Conservation (phyloP, 768 basidiomycete species). For the Leccinum aurantiacum region DNA sequence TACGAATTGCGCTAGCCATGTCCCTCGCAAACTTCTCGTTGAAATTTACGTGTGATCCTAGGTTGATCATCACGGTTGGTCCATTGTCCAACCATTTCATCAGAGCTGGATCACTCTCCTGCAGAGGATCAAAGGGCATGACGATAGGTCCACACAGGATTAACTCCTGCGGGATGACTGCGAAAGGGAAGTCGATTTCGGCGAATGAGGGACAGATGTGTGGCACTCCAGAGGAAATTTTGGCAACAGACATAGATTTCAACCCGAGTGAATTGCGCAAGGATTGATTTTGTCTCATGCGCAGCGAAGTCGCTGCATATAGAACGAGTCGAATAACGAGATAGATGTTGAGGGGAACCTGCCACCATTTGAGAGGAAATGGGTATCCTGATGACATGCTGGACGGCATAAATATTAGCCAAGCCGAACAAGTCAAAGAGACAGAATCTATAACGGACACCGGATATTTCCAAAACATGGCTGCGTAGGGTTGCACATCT, state of each 20-base stretch:
- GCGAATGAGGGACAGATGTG: slow-evolving; percentile 5
- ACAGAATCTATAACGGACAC: too few species aligned
- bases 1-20: slow-evolving; percentile 7
- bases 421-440: too few species aligned
- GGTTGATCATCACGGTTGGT: slow-evolving; percentile 15
- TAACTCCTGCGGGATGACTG: slow-evolving; percentile 10
- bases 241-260: background rate
- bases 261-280: slow-evolving; percentile 9
- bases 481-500: background rate
- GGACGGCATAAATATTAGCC: too few species aligned
- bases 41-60: slow-evolving; percentile 3
- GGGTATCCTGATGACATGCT: too few species aligned
- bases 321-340: too few species aligned
- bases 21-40: background rate
- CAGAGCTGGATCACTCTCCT: slow-evolving; percentile 9
- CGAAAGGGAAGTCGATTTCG: slow-evolving; percentile 2
- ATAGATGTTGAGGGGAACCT: too few species aligned
- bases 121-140: slow-evolving; percentile 10
- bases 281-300: background rate
- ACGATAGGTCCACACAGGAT: slow-evolving; percentile 11
- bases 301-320: too few species aligned
- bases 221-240: background rate
- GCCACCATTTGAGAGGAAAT: too few species aligned
- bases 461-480: too few species aligned
- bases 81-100: slow-evolving; percentile 14